These are phyloP conservation scores for Seiridium cupressi DNA, from an alignment of 2,329 filamentous ascomycete genomes.

Conservation along the genomic window DNA sequence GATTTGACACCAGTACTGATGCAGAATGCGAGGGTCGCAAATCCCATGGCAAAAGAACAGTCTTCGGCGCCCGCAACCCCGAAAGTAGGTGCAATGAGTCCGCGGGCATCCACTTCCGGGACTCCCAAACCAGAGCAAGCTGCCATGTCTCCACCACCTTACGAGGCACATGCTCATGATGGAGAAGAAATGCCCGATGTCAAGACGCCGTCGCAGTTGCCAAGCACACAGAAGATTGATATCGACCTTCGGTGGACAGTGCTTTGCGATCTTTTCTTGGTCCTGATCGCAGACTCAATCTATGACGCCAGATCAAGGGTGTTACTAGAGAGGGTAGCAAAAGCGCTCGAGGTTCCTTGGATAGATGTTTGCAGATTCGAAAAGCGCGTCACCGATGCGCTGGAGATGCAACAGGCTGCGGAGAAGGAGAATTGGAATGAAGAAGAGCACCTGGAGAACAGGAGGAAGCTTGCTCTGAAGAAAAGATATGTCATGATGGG, in stretches of 20 bases:
- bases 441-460: slow-evolving; percentile 84
- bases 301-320: slow-evolving; percentile 88
- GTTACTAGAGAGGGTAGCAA: slow-evolving; percentile 79
- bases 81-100: slow-evolving; percentile 20
- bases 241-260: slow-evolving; percentile 97
- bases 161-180: slow-evolving; percentile 61
- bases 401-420: slow-evolving; percentile 95
- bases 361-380: slow-evolving; percentile 95
- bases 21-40: slow-evolving; percentile 89
- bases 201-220: slow-evolving; percentile 78
- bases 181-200: slow-evolving; percentile 75
- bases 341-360: slow-evolving; percentile 79
- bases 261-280: slow-evolving; percentile 89
- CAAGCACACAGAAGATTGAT: slow-evolving; percentile 79
- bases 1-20: slow-evolving; percentile 86
- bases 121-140: slow-evolving; percentile 39
- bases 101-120: slow-evolving; percentile 24
- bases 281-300: slow-evolving; percentile 91
- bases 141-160: slow-evolving; percentile 55
- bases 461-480: slow-evolving; percentile 78
- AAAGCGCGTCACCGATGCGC: slow-evolving; percentile 91
- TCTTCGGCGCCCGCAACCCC: slow-evolving; percentile 19
- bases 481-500: slow-evolving; percentile 93
- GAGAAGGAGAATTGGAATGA: slow-evolving; percentile 98
- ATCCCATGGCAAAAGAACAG: slow-evolving; percentile 66